A percentile compares a stretch with the other conserved stretches of the same genome.
phyloP scores from a whole-genome alignment of 805 yeast species.

The Schwanniomyces yamadae region DNA sequence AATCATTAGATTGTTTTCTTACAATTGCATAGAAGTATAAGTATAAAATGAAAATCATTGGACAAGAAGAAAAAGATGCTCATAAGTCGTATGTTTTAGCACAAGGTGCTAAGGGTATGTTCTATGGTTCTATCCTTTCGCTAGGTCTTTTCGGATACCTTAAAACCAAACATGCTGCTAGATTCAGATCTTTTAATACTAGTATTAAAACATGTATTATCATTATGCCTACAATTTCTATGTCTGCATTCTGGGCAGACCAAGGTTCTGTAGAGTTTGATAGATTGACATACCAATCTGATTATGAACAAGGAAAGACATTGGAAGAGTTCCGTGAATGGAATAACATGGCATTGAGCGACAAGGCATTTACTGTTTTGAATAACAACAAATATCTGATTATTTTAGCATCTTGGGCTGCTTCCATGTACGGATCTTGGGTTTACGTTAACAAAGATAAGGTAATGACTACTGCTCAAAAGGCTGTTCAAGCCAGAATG shows the following conservation, averaged over 20 bases:
- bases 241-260: conserved; percentile 42
- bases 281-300: conserved; percentile 32
- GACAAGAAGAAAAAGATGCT: conserved; percentile 38
- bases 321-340: conserved; percentile 37
- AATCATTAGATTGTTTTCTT: not conserved
- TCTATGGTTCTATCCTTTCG: conserved; percentile 33
- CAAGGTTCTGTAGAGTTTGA: conserved; percentile 46
- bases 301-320: conserved; percentile 23
- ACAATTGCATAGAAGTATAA: too few relatives aligned
- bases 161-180: conserved; percentile 31
- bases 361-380: conserved; percentile 28
- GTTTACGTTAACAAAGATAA: conserved; percentile 68
- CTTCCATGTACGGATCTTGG: conserved; percentile 65
- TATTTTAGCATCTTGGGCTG: conserved; percentile 39
- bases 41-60: conserved; percentile 37
- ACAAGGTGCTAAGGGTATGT: conserved; percentile 40
- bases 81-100: conserved; percentile 33
- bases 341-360: conserved; percentile 30
- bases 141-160: conserved; percentile 32
- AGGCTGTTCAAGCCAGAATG: conserved; percentile 86
- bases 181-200: conserved; percentile 35
- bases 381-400: conserved; percentile 36
- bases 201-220: conserved; percentile 38
- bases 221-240: conserved; percentile 39
- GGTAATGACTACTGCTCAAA: conserved; percentile 72